Evolutionary conservation across 495 filamentous ascomycete species (phyloP).

Genomic region (Xylaria grammica): DNA sequence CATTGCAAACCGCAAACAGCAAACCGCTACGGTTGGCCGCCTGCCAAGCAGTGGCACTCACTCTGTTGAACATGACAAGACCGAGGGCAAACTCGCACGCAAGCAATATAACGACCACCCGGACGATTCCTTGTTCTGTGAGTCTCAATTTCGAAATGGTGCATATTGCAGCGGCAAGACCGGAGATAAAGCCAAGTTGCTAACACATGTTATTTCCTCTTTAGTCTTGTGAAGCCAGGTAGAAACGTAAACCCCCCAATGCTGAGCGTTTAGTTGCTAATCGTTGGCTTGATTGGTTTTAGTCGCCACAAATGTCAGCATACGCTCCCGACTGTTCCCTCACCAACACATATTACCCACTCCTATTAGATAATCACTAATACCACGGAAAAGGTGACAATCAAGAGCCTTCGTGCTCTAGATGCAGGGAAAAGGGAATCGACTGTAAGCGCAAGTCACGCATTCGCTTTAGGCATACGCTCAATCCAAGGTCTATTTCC

Average conservation of each 20-base stretch:
- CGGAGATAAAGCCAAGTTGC: background rate
- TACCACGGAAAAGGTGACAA: constrained; percentile 10
- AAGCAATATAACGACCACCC: background rate
- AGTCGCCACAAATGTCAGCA: constrained; percentile 7
- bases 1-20: too few species aligned
- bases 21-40: background rate
- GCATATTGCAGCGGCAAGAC: background rate
- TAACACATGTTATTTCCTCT: background rate
- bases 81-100: constrained; percentile 5
- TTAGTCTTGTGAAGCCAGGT: constrained; percentile 11
- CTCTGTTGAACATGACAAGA: background rate
- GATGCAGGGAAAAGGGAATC: constrained; percentile 12
- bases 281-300: background rate
- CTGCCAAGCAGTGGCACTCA: background rate
- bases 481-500: constrained; percentile 18
- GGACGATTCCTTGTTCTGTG: background rate
- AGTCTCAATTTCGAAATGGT: background rate
- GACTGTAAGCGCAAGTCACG: constrained; percentile 10
- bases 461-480: constrained; percentile 18
- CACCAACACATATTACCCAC: background rate
- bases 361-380: background rate
- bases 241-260: background rate
- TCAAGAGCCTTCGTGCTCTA: constrained; percentile 4
- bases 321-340: background rate
- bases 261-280: background rate